Base-by-base conservation (phyloP, 192 early-diverging fungal genomes). In the Coemansia sp. region DNA sequence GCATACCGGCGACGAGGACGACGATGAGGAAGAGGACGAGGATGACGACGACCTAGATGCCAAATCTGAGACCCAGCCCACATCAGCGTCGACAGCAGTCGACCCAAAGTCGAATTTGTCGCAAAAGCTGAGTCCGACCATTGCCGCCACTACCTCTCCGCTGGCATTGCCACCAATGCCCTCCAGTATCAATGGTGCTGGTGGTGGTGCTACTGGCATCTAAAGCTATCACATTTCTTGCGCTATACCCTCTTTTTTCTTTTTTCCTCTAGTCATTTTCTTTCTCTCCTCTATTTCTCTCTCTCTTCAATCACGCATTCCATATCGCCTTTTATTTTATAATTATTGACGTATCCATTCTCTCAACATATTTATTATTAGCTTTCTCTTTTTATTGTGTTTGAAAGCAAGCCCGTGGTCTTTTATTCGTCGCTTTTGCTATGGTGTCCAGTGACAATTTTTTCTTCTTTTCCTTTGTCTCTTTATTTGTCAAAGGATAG, bases 141-240 rank as follows among this genome's bases (percentile, higher is more conserved):
- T 57, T 57, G n/a, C 57, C 8, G 53, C 53, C 16, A 10, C 61
- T 52, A n/a, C 52, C 36, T 49, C 62, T 44, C 63, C 69, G n/a
- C 66, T 80, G 33, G 52, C 65, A 15, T 65, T 76, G 57, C 79
- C 79, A 5, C 68, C 74, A 8, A 66, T 69, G 68, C 71, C 73
- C 5, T 47, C 79, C 22, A 53, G 49, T 61, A 40, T 65, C 33
- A 76, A 76, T 22, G 57, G 66, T 50, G 49, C 43, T 18, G 43
- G 50, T 34, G 16, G 24, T 49, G 50, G 34, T 18, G 43, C 52
- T 12, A 36, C 33, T n/a, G 57, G 57, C 57, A 18, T 60, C 53
- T 72, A 31, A 31, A 49, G 8, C 24, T 29, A 44, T 27, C 44
- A 40, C 20, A 8, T 10, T 10, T 39, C 18, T 46, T 27, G 27